phyloP scores from a whole-genome alignment of 2,329 filamentous ascomycete genomes.

The Talaromyces sp. region DNA sequence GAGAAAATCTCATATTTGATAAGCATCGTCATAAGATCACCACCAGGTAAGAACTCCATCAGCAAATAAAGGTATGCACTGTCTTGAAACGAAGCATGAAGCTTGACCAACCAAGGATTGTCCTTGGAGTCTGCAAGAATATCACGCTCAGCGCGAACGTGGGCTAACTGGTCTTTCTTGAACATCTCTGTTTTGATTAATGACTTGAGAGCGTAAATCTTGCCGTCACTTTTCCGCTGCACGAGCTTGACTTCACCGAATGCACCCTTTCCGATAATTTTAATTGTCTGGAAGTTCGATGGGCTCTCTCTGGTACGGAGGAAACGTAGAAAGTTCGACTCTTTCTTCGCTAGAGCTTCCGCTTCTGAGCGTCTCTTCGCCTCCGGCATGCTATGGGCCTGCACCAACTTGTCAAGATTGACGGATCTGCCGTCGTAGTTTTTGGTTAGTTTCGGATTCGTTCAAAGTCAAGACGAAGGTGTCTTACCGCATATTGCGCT shows the following conservation, averaged over 20 bases:
- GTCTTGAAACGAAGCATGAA: constrained; percentile 98
- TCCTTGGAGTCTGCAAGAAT: constrained; percentile 94
- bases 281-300: constrained; percentile 91
- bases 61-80: constrained; percentile 95
- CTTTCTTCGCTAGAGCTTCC: constrained; percentile 78
- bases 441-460: constrained; percentile 7
- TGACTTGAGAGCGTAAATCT: constrained; percentile 97
- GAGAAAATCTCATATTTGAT: constrained; percentile 99
- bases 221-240: constrained; percentile 91
- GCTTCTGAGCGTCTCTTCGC: constrained; percentile 79
- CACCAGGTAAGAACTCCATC: constrained; percentile 98
- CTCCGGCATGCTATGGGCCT: constrained; percentile 70
- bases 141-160: constrained; percentile 95
- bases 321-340: constrained; percentile 91
- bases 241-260: constrained; percentile 98
- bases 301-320: constrained; percentile 89
- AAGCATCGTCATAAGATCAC: constrained; percentile 99
- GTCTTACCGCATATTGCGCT: constrained; percentile 85
- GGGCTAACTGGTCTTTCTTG: constrained; percentile 96
- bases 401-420: constrained; percentile 82
- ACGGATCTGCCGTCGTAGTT: constrained; percentile 63
- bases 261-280: constrained; percentile 98
- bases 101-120: constrained; percentile 98
- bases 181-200: constrained; percentile 99
- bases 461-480: not conserved